These are phyloP conservation scores for Spongospora subterranea DNA, from an alignment of 208 protist genomes.

Conservation along the genomic window DNA sequence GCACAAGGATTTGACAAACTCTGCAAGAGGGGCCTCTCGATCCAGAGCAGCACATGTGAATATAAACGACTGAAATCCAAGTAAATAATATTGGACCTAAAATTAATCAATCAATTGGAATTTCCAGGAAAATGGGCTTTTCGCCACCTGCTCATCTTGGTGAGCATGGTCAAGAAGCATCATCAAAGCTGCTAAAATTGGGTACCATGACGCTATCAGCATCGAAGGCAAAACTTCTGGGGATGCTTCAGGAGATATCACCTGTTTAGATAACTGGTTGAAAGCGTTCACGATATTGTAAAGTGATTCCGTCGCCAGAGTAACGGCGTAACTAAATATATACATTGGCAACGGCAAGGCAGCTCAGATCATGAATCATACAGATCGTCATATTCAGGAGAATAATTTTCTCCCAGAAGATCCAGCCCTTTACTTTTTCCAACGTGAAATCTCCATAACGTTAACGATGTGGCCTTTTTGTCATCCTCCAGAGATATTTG, in stretches of 20 bases:
- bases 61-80: constrained; percentile 20
- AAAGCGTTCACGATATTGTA: constrained; percentile 34
- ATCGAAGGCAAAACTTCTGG: background rate
- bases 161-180: constrained; percentile 32
- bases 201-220: constrained; percentile 19
- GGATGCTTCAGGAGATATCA: too few relatives aligned
- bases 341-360: background rate
- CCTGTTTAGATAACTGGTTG: background rate
- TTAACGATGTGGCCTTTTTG: constrained; percentile 21
- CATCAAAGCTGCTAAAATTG: constrained; percentile 12
- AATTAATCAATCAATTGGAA: background rate
- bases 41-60: constrained; percentile 1
- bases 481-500: constrained; percentile 41
- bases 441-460: constrained; percentile 19
- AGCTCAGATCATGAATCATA: background rate
- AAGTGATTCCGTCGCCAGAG: constrained; percentile 11
- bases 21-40: constrained; percentile 9
- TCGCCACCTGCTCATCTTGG: constrained; percentile 25
- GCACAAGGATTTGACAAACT: constrained; percentile 46
- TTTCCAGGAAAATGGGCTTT: background rate
- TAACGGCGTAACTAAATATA: background rate
- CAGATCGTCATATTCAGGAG: constrained; percentile 52
- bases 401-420: background rate
- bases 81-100: constrained; percentile 52
- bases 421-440: constrained; percentile 38